Evolutionary conservation across 2,329 filamentous ascomycete species (phyloP), one percentile per base, ranked within the genome.

Genomic region (Cladophialophora yegresii): DNA sequence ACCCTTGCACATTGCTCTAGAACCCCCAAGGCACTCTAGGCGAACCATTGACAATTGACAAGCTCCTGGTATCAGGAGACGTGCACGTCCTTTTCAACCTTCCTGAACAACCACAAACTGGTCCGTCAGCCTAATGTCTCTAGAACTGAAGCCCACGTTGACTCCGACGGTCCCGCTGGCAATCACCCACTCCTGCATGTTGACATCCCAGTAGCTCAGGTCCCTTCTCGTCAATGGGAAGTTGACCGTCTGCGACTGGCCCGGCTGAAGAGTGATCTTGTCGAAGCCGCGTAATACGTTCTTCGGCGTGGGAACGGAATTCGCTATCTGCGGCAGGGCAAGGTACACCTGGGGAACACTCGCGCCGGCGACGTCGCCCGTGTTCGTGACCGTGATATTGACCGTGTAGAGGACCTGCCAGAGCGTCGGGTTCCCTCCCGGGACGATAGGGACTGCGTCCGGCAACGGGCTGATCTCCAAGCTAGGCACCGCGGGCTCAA

Each of bases 341-440:
- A 69, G 55, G 43, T 70, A 84, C 13, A 92, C 78, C 80, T 95
- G 91, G 0, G 87, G 83, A 1, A 95, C 83, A 73, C 91, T 89
- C 47, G 91, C 89, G 30, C 89, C 89, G 0, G 76, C 80, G 0
- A 86, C 70, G 0, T 76, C 72, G 36, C 91, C 91, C 2, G 84
- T 90, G 81, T 96, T 95, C 69, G 82, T 88, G 67, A 95, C 83
- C 16, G 84, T 86, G 0, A 86, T 87, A 0, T 84, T 84, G 20
- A 90, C 84, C 10, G 81, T 86, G 80, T 77, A 80, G n/a, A 87
- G 69, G 7, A 75, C 75, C 7, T 82, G 78, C 79, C 82, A 87
- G 26, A 87, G 79, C 22, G 82, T 82, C 0, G 80, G 73, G 70
- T 85, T 82, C 1, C 85, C 85, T 56, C 85, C 84, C 74, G 82